A percentile compares a stretch with the other conserved stretches of the same genome.
Evolutionary conservation across 2,329 filamentous ascomycete species (phyloP).

Genomic region (Claviceps sp.): DNA sequence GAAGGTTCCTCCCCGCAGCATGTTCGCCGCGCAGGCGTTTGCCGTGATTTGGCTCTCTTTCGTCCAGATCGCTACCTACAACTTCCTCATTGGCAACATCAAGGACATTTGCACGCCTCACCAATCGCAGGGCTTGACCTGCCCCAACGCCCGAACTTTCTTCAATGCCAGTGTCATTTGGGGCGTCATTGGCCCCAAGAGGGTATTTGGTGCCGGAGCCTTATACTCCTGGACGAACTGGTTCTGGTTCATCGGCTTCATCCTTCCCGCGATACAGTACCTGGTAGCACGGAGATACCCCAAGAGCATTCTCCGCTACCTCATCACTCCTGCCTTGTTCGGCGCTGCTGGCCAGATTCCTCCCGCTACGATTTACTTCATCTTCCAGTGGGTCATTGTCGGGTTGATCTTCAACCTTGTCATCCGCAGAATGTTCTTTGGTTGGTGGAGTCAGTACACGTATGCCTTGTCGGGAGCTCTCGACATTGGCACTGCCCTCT

Average conservation of each 20-base stretch:
- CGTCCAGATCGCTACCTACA: conserved; percentile 24
- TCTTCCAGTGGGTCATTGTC: conserved; percentile 40
- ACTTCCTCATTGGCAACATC: conserved; percentile 34
- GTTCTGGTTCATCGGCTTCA: conserved; percentile 41
- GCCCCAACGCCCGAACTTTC: conserved; percentile 44
- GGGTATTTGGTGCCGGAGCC: conserved; percentile 23
- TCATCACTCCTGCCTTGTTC: conserved; percentile 41
- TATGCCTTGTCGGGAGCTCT: conserved; percentile 45
- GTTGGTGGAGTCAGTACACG: conserved; percentile 47
- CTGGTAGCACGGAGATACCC: conserved; percentile 33
- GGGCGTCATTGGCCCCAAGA: conserved; percentile 39
- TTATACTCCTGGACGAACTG: conserved; percentile 35
- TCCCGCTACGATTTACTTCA: conserved; percentile 41
- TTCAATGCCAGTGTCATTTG: conserved; percentile 48
- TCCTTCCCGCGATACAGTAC: conserved; percentile 35
- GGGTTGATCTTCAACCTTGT: conserved; percentile 42
- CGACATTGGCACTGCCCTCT: conserved; percentile 44
- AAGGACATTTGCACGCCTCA: conserved; percentile 34
- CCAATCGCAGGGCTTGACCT: conserved; percentile 39
- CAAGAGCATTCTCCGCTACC: conserved; percentile 30
- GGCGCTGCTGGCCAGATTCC: conserved; percentile 36
- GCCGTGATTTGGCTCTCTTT: conserved; percentile 27
- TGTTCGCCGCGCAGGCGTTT: conserved; percentile 32
- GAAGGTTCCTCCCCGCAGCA: conserved; percentile 37
- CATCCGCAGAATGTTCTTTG: conserved; percentile 34